Conservation (phyloP, 1,139 yeast genomes). For the Taiozyma sp. region DNA sequence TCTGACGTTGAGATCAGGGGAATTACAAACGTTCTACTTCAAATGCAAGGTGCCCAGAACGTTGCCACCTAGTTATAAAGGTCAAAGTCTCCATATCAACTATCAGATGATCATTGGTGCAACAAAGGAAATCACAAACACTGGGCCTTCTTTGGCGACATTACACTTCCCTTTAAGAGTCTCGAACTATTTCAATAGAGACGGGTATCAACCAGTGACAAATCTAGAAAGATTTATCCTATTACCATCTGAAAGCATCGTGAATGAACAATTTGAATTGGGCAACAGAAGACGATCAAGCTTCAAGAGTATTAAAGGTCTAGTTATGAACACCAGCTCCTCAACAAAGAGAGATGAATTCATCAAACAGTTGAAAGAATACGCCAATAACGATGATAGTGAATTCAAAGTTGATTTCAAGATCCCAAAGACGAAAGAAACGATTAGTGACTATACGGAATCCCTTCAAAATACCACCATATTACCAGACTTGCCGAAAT, state of each 20-base stretch:
- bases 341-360: slow-evolving; percentile 14
- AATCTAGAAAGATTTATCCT: slow-evolving; percentile 23
- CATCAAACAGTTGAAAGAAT: slow-evolving; percentile 10
- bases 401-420: slow-evolving; percentile 10
- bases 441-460: slow-evolving; percentile 14
- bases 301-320: slow-evolving; percentile 12
- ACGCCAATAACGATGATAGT: slow-evolving; percentile 7
- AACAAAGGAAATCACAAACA: slow-evolving; percentile 23
- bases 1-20: slow-evolving; percentile 44
- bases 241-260: slow-evolving; percentile 12
- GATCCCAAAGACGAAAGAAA: slow-evolving; percentile 12
- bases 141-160: slow-evolving; percentile 30
- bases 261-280: slow-evolving; percentile 12
- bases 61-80: slow-evolving; percentile 62
- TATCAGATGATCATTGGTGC: slow-evolving; percentile 42
- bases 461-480: background rate
- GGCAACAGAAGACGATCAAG: slow-evolving; percentile 15
- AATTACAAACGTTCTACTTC: slow-evolving; percentile 44
- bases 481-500: background rate
- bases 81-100: slow-evolving; percentile 26
- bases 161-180: slow-evolving; percentile 37
- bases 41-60: slow-evolving; percentile 45
- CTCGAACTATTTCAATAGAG: slow-evolving; percentile 35
- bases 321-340: slow-evolving; percentile 5
- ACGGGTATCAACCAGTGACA: slow-evolving; percentile 31